Evolutionary conservation across 768 basidiomycete genomes (phyloP), one percentile per base, ranked within the genome.

Genomic region (Leccinellum luteum): DNA sequence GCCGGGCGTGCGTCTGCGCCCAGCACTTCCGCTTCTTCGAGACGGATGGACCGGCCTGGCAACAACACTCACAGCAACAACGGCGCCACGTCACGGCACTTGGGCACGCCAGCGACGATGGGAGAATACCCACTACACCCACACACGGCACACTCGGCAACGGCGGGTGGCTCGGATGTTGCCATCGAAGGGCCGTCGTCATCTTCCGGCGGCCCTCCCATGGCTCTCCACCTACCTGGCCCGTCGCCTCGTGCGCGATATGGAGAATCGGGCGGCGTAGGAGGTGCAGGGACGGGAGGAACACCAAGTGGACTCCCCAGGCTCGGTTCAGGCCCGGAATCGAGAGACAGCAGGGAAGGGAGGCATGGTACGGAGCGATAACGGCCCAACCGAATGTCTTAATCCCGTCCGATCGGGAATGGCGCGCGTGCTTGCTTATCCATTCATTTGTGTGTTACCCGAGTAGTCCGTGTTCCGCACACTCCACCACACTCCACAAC

Each of bases 1-100:
- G 68, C 85, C 81, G 86, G 86, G 87, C 85, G 84, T 75, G 81
- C 82, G 85, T 86, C 87, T 87, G 87, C 87, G 86, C 84, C 80
- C 63, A 77, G 73, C 69, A 47, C 23, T 23, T 47, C 45, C 17
- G 19, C 43, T 23, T 62, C 66, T 45, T 64, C 72, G 28, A 67
- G 71, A 58, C 61, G 73, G 19, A 60, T 61, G 63, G 71, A 72
- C 65, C 62, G 71, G 60, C 73, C 71, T 65, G 73, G 71, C 62
- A 72, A 59, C 50, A 43, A 43, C 41, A 43, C 19, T 43, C 41
- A 43, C 41, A 43, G 41, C 41, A 43, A 43, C 41, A 21, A 43
- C 12, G 41, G 19, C 41, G 41, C 41, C 9, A 43, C 41, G 41
- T 5, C 41, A 43, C 41, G 41, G 10, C n/a, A 43, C 41, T 43